Percentiles rank a stretch among this genome's conserved stretches.
phyloP scores from a whole-genome alignment of 305 asterid species.

The Plantago lanceolata region DNA sequence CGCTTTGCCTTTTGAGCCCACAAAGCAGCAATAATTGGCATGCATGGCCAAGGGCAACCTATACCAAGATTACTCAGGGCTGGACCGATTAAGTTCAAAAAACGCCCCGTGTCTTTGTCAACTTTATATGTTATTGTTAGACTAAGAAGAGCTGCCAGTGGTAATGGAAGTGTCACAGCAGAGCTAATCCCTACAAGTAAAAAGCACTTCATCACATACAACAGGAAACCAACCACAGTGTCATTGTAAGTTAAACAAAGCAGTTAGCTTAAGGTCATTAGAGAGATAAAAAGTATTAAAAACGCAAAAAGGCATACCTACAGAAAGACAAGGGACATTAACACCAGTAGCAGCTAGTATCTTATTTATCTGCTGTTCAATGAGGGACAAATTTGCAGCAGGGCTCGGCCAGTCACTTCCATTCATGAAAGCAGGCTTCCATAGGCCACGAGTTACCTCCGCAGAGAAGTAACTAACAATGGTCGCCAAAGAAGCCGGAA shows the following conservation, averaged over 20 bases:
- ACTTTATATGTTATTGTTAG: conserved; percentile 91
- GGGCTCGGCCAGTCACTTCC: conserved; percentile 99
- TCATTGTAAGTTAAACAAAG: conserved; percentile 3
- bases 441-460: conserved; percentile 92
- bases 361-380: conserved; percentile 83
- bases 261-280: conserved; percentile 10
- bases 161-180: conserved; percentile 75
- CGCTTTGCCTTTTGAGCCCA: conserved; percentile 95
- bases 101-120: conserved; percentile 59
- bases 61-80: conserved; percentile 69
- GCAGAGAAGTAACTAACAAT: conserved; percentile 85
- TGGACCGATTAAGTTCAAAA: conserved; percentile 62
- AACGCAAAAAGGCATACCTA: conserved; percentile 42
- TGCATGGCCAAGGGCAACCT: conserved; percentile 97
- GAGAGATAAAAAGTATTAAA: conserved; percentile 13
- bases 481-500: conserved; percentile 93
- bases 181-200: conserved; percentile 58
- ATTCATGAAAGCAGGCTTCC: conserved; percentile 95
- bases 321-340: conserved; percentile 67
- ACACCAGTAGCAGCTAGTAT: conserved; percentile 90
- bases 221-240: conserved; percentile 8
- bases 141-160: conserved; percentile 88
- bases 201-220: conserved; percentile 23
- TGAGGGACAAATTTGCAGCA: conserved; percentile 69
- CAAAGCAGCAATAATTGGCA: conserved; percentile 74